phyloP scores from a whole-genome alignment of 306 rosid genomes.

The Clitoria ternatea region DNA sequence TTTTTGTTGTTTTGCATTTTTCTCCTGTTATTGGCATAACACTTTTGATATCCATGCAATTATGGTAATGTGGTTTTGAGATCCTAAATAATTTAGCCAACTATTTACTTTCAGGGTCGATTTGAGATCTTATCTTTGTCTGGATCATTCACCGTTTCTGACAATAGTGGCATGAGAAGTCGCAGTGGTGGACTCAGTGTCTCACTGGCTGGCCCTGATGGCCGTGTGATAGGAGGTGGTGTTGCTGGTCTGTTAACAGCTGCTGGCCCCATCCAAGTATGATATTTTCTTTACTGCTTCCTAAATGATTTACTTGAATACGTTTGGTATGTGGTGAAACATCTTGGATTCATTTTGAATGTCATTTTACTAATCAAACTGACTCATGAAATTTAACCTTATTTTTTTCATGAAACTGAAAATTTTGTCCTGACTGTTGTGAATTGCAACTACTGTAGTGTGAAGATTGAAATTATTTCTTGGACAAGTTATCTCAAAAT shows the following conservation, averaged over 20 bases:
- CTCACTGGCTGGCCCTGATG: constrained; percentile 79
- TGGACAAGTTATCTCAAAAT: constrained; percentile 2
- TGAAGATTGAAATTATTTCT: background rate
- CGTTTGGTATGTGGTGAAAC: background rate
- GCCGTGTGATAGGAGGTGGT: constrained; percentile 76
- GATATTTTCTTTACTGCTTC: constrained; percentile 5
- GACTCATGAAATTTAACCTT: background rate
- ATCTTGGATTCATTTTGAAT: background rate
- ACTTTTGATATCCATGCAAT: background rate
- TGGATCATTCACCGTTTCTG: constrained; percentile 56
- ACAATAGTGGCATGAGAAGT: constrained; percentile 38
- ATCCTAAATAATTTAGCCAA: constrained; percentile 13
- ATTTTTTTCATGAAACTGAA: background rate
- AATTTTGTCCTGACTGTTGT: background rate
- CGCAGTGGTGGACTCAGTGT: constrained; percentile 68
- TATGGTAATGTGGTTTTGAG: background rate
- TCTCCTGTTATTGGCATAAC: constrained; percentile 3
- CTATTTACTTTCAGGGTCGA: constrained; percentile 58
- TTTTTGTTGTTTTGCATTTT: background rate
- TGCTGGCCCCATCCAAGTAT: constrained; percentile 75
- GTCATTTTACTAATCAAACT: background rate
- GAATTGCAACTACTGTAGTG: background rate
- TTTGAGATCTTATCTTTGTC: constrained; percentile 75
- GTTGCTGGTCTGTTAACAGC: constrained; percentile 76
- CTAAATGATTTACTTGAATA: background rate